These are phyloP conservation scores for Oryza longistaminata DNA, from an alignment of 176 grass and related monocot species.

Conservation along the genomic window DNA sequence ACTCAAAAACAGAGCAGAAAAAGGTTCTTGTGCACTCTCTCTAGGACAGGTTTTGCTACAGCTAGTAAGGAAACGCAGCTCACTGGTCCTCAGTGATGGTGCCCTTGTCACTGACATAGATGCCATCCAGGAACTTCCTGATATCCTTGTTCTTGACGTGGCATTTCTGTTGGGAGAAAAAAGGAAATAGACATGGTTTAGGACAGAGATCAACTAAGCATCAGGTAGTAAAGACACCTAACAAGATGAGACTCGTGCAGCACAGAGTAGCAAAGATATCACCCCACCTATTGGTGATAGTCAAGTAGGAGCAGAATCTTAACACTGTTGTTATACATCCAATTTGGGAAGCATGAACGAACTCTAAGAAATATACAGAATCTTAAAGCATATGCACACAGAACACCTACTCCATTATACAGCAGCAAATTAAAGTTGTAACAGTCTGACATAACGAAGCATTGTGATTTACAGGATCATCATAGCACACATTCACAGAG, in stretches of 20 bases:
- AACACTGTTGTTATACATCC: not conserved
- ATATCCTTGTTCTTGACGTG: conserved; percentile 88
- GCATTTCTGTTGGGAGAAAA: conserved; percentile 57
- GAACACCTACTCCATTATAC: not conserved
- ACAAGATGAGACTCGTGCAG: not conserved
- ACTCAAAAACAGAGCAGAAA: conserved; percentile 19
- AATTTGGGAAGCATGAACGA: not conserved
- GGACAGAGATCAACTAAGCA: not conserved
- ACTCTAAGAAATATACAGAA: not conserved
- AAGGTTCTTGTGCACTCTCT: not conserved
- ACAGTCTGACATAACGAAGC: too few relatives aligned
- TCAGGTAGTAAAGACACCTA: not conserved
- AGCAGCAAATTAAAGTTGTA: not conserved
- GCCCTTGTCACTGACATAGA: conserved; percentile 76
- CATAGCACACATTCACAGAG: not conserved
- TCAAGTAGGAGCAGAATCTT: not conserved
- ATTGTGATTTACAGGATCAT: not conserved
- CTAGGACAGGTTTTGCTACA: conserved; percentile 16
- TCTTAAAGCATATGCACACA: not conserved
- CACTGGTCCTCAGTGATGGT: conserved; percentile 50
- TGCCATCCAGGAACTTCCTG: conserved; percentile 79
- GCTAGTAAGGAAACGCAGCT: conserved; percentile 32
- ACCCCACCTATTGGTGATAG: not conserved
- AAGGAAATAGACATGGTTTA: not conserved
- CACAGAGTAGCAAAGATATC: not conserved